Conservation (phyloP, 2,329 filamentous ascomycete genomes). For the Aureobasidium sp. region DNA sequence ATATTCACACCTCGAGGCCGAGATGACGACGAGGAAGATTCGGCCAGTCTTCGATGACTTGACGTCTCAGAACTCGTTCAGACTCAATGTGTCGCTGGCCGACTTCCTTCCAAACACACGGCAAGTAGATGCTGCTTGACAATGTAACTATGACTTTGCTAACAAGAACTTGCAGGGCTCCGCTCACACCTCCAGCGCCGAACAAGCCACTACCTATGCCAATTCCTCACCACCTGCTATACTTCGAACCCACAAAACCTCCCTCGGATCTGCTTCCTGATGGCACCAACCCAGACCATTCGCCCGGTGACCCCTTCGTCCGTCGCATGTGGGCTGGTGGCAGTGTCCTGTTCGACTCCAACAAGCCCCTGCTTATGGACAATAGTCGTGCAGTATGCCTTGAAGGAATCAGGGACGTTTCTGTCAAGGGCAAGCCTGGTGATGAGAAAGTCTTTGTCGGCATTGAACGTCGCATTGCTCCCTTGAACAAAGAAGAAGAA, state of each 20-base stretch:
- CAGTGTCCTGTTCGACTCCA: constrained; percentile 47
- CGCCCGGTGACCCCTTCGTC: constrained; percentile 61
- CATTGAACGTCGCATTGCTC: constrained; percentile 46
- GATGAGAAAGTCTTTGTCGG: constrained; percentile 52
- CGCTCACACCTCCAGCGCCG: constrained; percentile 25
- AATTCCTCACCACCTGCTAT: constrained; percentile 71
- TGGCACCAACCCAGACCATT: constrained; percentile 75
- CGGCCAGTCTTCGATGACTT: constrained; percentile 48
- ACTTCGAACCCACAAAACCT: constrained; percentile 67
- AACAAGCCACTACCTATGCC: constrained; percentile 36
- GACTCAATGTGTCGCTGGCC: constrained; percentile 55
- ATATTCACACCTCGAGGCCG: constrained; percentile 31
- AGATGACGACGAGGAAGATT: constrained; percentile 41
- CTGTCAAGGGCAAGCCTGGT: constrained; percentile 41
- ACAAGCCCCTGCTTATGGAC: constrained; percentile 25
- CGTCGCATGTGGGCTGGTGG: constrained; percentile 89
- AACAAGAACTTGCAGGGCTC: constrained; percentile 15
- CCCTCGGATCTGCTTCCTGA: constrained; percentile 61
- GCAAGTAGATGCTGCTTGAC: neutral
- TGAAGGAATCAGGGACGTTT: constrained; percentile 40
- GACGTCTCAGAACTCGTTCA: constrained; percentile 53
- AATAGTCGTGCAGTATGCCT: constrained; percentile 35
- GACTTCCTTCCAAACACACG: constrained; percentile 41
- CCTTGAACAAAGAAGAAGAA: constrained; percentile 20
- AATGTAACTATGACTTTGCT: neutral